A percentile compares a stretch with the other conserved stretches of the same genome.
Evolutionary conservation across 73 alveolate species (phyloP).

Genomic region (Vitrella brassicaformis): DNA sequence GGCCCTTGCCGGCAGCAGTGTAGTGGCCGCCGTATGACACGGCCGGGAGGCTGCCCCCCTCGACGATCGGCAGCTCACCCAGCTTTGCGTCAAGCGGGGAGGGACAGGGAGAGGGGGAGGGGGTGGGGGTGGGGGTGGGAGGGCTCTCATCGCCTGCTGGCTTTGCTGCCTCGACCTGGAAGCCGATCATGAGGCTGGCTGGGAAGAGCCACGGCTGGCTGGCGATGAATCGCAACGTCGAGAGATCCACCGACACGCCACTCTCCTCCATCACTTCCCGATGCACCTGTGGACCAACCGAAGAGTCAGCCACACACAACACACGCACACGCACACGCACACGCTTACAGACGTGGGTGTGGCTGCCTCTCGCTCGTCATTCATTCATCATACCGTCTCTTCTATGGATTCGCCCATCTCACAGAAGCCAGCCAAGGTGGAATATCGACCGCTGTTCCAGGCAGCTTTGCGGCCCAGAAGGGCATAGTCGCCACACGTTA

Average conservation of each 20-base stretch:
- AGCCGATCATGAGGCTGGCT: slow-evolving; percentile 15
- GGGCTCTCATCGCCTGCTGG: neutral
- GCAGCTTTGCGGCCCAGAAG: slow-evolving; percentile 10
- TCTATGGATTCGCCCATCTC: slow-evolving; percentile 29
- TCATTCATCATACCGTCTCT: neutral
- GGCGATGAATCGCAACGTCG: slow-evolving; percentile 14
- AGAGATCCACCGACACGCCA: slow-evolving; percentile 1
- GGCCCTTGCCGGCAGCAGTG: neutral
- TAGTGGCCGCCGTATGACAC: neutral
- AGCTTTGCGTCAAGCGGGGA: too few relatives aligned
- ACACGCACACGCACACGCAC: neutral
- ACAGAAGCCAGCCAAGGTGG: slow-evolving; percentile 22
- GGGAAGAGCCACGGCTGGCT: slow-evolving; percentile 40
- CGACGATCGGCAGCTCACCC: too few relatives aligned
- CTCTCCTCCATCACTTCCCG: neutral
- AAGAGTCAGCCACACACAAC: neutral
- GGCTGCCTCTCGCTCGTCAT: neutral
- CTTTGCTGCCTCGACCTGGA: slow-evolving; percentile 4
- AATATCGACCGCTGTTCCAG: slow-evolving; percentile 17
- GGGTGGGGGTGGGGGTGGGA: neutral
- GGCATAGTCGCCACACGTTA: neutral
- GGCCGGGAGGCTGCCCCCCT: neutral
- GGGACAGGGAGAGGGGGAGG: too few relatives aligned
- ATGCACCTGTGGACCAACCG: neutral
- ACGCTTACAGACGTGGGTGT: neutral